Percentiles rank a stretch among this genome's conserved stretches.
These are phyloP conservation scores for Colletotrichum noveboracense DNA, from an alignment of 2,329 filamentous ascomycete genomes.

Conservation along the genomic window DNA sequence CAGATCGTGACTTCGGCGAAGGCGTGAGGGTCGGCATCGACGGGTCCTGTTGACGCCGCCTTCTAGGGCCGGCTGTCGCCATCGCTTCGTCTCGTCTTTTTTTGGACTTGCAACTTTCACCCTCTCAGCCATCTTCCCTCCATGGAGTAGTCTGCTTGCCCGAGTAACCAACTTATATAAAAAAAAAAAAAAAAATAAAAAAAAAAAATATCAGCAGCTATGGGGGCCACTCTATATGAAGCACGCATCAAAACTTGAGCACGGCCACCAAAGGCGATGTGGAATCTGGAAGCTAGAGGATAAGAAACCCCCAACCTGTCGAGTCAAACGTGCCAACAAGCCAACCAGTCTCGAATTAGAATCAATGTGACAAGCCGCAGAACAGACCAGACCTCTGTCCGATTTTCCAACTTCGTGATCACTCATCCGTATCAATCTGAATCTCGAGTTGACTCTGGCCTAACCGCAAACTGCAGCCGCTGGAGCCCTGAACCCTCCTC, in stretches of 20 bases:
- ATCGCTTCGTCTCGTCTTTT: neutral
- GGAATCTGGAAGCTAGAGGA: neutral
- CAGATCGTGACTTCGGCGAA: neutral
- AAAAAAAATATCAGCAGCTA: neutral
- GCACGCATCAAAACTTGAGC: neutral
- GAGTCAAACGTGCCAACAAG: neutral
- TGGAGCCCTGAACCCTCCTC: neutral
- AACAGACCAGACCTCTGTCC: neutral
- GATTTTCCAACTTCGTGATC: neutral
- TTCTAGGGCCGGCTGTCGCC: neutral
- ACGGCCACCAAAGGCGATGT: neutral
- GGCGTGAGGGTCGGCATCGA: neutral
- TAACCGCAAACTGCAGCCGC: neutral
- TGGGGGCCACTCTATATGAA: neutral
- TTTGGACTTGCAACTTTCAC: neutral
- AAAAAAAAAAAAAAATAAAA: no score
- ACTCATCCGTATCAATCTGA: no score
- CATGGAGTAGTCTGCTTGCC: neutral
- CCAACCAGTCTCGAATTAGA: neutral
- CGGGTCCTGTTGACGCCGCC: neutral
- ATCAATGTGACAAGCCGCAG: neutral
- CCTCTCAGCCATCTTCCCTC: neutral
- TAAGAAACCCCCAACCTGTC: neutral
- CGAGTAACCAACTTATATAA: neutral
- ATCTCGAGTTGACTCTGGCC: neutral